Evolutionary conservation across 2,329 filamentous ascomycete species (phyloP), one percentile per base, ranked within the genome.

Genomic region (Hymenoscyphus scutula): DNA sequence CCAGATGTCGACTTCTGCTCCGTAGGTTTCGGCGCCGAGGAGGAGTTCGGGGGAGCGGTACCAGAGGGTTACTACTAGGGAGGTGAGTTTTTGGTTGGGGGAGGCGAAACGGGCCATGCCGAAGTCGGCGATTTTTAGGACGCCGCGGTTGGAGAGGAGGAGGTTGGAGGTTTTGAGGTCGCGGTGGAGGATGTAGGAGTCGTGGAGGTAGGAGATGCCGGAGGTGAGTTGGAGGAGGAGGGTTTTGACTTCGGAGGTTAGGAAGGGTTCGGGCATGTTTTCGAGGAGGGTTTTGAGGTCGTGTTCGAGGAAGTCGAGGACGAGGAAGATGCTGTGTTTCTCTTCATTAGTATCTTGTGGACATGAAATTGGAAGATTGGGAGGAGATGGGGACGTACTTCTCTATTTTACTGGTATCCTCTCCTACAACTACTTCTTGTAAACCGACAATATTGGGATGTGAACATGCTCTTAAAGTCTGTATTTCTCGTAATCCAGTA

Each of bases 241-340:
- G 0, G 91, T 94, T 77, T 99, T 99, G 73, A 92, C 87, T 76
- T 99, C 95, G 51, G 91, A 96, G 1, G 91, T 89, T 61, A 96
- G 83, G 75, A 99, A 99, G 0, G 93, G 92, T 74, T 97, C 91
- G 59, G 89, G 85, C 92, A 98, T 97, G 74, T 96, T 91, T 76
- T 96, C 91, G 67, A 97, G 89, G 62, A 99, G 84, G 61, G 89
- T 91, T 77, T 96, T 96, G 62, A 99, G 86, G 74, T 99, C 95
- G 81, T 99, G 95, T 80, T 98, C 94, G 71, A 97, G 82, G 77
- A 98, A 99, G 74, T 97, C 93, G 82, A 99, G 94, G 66, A 98
- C 95, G 62, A 99, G 86, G 76, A 92, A 96, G 68, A 97, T 89
- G 78, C 89, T 92, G 75, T 92, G 75, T 76, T 70, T 11, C 25